These are phyloP conservation scores for Heritiera fomes DNA, from an alignment of 345 rosid genomes.

Conservation along the genomic window DNA sequence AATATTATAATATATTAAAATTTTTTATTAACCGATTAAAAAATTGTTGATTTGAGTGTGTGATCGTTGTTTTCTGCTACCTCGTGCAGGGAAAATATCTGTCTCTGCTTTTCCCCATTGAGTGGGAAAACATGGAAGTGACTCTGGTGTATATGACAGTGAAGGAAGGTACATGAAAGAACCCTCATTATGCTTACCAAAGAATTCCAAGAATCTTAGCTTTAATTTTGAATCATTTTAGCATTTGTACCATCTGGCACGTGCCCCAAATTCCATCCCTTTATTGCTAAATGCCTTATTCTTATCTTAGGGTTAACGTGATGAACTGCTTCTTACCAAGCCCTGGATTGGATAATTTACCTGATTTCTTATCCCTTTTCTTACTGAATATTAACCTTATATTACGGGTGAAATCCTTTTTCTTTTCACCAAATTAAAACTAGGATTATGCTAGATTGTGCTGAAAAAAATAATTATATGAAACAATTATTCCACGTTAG, in stretches of 20 bases:
- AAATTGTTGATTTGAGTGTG: too few species aligned
- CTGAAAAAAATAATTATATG: too few species aligned
- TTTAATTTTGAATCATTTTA: background rate
- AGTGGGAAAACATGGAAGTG: slow-evolving; percentile 81
- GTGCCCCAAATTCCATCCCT: background rate
- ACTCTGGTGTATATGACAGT: slow-evolving; percentile 67
- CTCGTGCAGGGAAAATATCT: slow-evolving; percentile 64
- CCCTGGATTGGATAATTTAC: background rate
- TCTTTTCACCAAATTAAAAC: background rate
- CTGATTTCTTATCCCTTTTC: too few species aligned
- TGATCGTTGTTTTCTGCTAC: background rate
- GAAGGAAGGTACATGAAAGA: slow-evolving; percentile 61
- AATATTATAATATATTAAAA: too few species aligned
- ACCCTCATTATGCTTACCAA: background rate
- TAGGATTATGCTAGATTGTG: background rate
- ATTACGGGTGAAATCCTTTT: background rate
- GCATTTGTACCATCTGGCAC: background rate
- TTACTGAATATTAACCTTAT: background rate
- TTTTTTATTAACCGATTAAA: too few species aligned
- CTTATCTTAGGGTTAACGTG: background rate
- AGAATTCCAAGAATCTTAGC: background rate
- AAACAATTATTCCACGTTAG: too few species aligned
- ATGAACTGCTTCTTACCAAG: background rate
- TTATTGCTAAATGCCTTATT: background rate
- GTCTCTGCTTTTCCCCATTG: slow-evolving; percentile 65